These are phyloP conservation scores for Xylaria sp. DNA, from an alignment of 2,329 filamentous ascomycete species.

Conservation along the genomic window DNA sequence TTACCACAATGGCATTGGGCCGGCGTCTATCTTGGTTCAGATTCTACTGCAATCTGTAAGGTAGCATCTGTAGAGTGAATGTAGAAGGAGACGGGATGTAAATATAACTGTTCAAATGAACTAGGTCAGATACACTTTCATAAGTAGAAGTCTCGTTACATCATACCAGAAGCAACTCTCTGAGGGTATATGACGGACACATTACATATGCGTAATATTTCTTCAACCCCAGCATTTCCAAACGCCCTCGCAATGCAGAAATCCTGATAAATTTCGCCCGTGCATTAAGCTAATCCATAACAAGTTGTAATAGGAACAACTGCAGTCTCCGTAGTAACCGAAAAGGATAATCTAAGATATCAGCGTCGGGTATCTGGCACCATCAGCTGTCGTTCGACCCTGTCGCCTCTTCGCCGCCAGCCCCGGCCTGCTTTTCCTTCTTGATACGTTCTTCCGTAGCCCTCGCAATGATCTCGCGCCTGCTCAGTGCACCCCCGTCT, in stretches of 20 bases:
- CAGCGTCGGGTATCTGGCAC: background rate
- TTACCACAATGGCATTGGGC: background rate
- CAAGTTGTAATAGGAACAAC: background rate
- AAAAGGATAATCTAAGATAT: background rate
- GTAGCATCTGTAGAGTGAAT: background rate
- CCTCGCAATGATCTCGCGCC: slow-evolving; percentile 74
- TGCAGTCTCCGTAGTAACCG: background rate
- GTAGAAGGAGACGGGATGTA: background rate
- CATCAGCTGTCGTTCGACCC: slow-evolving; percentile 10
- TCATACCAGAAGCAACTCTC: background rate
- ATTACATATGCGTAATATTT: background rate
- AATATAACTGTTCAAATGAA: background rate
- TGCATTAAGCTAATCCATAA: background rate
- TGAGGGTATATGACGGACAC: background rate
- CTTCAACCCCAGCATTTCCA: background rate
- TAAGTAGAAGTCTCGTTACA: background rate
- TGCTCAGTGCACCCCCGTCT: slow-evolving; percentile 55
- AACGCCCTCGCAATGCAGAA: slow-evolving; percentile 17
- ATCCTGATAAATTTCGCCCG: background rate
- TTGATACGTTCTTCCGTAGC: slow-evolving; percentile 70
- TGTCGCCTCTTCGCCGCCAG: slow-evolving; percentile 19
- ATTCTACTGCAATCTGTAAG: background rate
- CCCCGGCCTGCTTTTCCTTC: slow-evolving; percentile 41
- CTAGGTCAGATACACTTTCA: background rate
- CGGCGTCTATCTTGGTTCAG: background rate